phyloP scores from a whole-genome alignment of 208 protist genomes.

The Wallacemonas rigidus region DNA sequence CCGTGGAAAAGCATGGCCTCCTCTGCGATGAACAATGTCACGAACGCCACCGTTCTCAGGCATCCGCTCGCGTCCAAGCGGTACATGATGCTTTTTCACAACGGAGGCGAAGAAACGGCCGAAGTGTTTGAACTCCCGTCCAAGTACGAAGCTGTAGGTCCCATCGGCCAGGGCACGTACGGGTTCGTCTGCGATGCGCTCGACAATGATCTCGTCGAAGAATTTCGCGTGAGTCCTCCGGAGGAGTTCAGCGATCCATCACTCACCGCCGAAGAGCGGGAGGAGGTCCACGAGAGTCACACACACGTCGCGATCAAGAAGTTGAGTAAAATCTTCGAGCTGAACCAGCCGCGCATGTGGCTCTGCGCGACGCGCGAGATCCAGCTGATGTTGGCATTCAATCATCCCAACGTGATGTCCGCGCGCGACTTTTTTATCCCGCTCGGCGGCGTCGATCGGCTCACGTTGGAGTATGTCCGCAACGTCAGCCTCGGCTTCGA shows the following conservation, averaged over 20 bases:
- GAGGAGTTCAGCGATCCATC: conserved; percentile 46
- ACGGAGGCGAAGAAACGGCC: conserved; percentile 43
- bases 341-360: conserved; percentile 84
- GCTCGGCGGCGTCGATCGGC: conserved; percentile 63
- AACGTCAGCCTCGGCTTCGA: conserved; percentile 63
- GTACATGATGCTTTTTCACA: conserved; percentile 63
- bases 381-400: conserved; percentile 83
- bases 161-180: conserved; percentile 76
- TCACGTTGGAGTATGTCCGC: conserved; percentile 72
- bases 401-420: conserved; percentile 84
- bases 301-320: conserved; percentile 86
- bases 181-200: conserved; percentile 78
- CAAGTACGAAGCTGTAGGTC: conserved; percentile 66
- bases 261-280: conserved; percentile 45
- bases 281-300: conserved; percentile 56
- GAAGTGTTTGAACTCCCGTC: conserved; percentile 83
- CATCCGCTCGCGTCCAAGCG: conserved; percentile 81
- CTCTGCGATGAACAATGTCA: not conserved
- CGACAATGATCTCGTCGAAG: conserved; percentile 69
- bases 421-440: conserved; percentile 86
- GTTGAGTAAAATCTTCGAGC: conserved; percentile 68
- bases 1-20: not conserved
- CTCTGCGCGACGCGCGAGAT: conserved; percentile 83
- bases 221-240: conserved; percentile 42
- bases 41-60: conserved; percentile 43